Evolutionary conservation across 2,329 filamentous ascomycete species (phyloP).

Genomic region (Simplicillium aogashimaense): DNA sequence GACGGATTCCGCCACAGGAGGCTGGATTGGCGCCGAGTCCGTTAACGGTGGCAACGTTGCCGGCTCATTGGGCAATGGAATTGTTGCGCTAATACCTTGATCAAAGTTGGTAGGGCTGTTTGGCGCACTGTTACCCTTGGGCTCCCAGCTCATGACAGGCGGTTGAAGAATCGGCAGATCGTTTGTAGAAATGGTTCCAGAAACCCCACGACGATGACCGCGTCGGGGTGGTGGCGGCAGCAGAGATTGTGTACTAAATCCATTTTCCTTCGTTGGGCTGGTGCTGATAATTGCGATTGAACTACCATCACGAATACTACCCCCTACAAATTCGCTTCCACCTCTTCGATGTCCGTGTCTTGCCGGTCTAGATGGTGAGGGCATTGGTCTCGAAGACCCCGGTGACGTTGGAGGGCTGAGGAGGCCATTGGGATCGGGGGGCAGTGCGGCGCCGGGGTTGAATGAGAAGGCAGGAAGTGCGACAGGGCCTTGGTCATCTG

Average conservation of each 20-base stretch:
- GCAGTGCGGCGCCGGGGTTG: conserved; percentile 35
- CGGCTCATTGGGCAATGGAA: conserved; percentile 5
- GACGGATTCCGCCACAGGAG: background rate
- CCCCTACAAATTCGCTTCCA: conserved; percentile 80
- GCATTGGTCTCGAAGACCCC: conserved; percentile 34
- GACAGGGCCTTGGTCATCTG: conserved; percentile 20
- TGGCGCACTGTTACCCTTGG: conserved; percentile 52
- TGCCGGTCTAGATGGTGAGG: conserved; percentile 46
- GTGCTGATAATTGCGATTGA: conserved; percentile 54
- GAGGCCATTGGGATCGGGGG: conserved; percentile 21
- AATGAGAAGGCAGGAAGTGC: conserved; percentile 46
- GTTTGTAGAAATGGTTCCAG: conserved; percentile 72
- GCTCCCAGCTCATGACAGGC: conserved; percentile 37
- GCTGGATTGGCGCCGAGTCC: conserved; percentile 5
- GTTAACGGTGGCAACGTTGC: conserved; percentile 3
- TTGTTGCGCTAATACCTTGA: conserved; percentile 7
- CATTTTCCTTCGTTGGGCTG: conserved; percentile 58
- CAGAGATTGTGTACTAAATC: conserved; percentile 46
- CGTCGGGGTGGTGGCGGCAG: conserved; percentile 44
- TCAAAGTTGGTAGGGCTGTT: conserved; percentile 45
- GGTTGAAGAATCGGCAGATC: conserved; percentile 66
- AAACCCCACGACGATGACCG: conserved; percentile 61
- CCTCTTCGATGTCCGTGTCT: conserved; percentile 72
- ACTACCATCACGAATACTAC: conserved; percentile 49
- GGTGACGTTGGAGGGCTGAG: conserved; percentile 48